Evolutionary conservation across 1,284 basidiomycete genomes (phyloP).

Genomic region (Microbotryum scabiosae): DNA sequence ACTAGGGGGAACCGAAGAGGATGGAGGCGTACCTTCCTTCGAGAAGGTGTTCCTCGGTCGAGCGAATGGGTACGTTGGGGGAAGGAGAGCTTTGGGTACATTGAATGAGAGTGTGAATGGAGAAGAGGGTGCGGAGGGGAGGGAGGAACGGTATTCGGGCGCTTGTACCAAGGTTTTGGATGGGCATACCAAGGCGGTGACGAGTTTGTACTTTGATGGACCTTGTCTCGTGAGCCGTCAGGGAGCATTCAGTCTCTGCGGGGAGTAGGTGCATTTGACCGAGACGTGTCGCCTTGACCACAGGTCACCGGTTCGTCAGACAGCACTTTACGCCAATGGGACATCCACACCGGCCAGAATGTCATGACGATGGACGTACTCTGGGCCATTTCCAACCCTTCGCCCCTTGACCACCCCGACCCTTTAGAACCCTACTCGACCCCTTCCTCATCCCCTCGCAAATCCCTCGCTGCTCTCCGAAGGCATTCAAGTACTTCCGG

Average conservation of each 20-base stretch:
- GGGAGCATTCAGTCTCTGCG: slow-evolving; percentile 2
- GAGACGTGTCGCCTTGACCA: no score
- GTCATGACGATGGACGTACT: slow-evolving; percentile 99
- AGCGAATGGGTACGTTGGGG: slow-evolving; percentile 16
- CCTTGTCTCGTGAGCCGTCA: slow-evolving; percentile 63
- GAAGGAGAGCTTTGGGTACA: neutral
- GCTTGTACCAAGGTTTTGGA: slow-evolving; percentile 71
- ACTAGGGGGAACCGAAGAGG: neutral
- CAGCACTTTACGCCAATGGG: slow-evolving; percentile 98
- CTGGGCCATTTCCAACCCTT: slow-evolving; percentile 96
- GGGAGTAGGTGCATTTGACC: no score
- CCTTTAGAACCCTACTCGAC: slow-evolving; percentile 7
- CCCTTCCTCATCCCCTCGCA: slow-evolving; percentile 24
- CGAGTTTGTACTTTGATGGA: slow-evolving; percentile 90
- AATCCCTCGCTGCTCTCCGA: slow-evolving; percentile 17
- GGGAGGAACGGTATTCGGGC: slow-evolving; percentile 44
- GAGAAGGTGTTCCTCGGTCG: neutral
- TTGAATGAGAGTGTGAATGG: neutral
- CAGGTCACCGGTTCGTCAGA: slow-evolving; percentile 95
- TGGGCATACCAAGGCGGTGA: slow-evolving; percentile 87
- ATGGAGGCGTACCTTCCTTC: neutral
- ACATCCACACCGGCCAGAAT: slow-evolving; percentile 90
- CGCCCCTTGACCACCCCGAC: slow-evolving; percentile 20
- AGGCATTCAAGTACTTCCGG: slow-evolving; percentile 48
- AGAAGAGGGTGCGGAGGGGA: slow-evolving; percentile 41